Conservation (phyloP, 768 basidiomycete genomes). For the Myochromella boudieri region DNA sequence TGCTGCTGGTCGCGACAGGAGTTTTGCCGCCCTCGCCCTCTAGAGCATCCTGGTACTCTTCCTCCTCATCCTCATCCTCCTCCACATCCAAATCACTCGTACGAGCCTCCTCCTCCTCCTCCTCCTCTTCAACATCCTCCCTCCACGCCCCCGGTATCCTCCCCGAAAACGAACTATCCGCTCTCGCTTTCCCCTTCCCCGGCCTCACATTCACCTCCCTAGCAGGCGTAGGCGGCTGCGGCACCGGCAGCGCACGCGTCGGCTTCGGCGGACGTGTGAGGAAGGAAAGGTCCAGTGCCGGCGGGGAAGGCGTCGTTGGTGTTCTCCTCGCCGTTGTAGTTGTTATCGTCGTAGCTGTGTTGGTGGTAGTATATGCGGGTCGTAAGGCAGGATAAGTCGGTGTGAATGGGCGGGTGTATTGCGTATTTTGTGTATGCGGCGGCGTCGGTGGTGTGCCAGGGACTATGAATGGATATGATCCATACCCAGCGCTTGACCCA, state of each 20-base stretch:
- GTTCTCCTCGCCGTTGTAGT: background rate
- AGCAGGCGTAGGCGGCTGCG: too few relatives aligned
- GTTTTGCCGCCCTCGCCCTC: too few relatives aligned
- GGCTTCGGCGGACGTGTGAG: constrained; percentile 19
- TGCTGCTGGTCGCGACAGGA: too few relatives aligned
- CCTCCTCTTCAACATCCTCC: background rate
- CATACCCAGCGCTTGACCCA: too few relatives aligned
- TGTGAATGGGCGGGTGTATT: too few relatives aligned
- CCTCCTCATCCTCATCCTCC: constrained; percentile 16
- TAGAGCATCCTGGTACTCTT: too few relatives aligned
- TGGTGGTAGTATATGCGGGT: background rate
- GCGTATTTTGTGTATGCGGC: too few relatives aligned
- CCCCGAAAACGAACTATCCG: background rate
- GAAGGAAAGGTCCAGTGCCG: constrained; percentile 32
- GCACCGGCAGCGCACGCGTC: too few relatives aligned
- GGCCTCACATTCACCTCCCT: too few relatives aligned
- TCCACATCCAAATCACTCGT: constrained; percentile 27
- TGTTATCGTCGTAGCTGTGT: background rate
- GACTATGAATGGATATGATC: too few relatives aligned
- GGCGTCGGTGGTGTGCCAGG: too few relatives aligned
- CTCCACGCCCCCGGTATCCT: background rate
- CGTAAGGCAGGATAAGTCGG: background rate
- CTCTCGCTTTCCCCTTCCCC: too few relatives aligned
- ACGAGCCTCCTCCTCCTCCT: background rate
- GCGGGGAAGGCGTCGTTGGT: constrained; percentile 18